Conservation (phyloP, 192 early-diverging fungal genomes). For the Umbelopsis sp. region DNA sequence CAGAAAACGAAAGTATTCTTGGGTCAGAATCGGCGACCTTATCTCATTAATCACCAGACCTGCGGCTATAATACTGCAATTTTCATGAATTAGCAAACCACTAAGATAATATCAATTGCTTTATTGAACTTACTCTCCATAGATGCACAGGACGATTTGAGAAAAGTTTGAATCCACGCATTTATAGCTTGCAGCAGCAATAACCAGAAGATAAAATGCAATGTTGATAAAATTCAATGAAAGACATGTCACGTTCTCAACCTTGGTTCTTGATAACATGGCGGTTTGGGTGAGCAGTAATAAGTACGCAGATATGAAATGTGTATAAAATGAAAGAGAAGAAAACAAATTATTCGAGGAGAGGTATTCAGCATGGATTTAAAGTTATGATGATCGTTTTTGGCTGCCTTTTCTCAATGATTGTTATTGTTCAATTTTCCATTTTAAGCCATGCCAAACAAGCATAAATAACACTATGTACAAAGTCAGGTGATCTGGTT, state of each 20-base stretch:
- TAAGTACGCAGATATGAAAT: too few relatives aligned
- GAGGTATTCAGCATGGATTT: too few relatives aligned
- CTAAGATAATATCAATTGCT: not conserved
- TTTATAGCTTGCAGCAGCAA: slow-evolving; percentile 28
- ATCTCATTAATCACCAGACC: slow-evolving; percentile 55
- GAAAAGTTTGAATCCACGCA: slow-evolving; percentile 30
- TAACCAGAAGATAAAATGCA: slow-evolving; percentile 26
- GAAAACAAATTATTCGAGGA: too few relatives aligned
- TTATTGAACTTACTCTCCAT: slow-evolving; percentile 28
- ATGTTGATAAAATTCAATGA: slow-evolving; percentile 32
- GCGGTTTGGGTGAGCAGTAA: too few relatives aligned
- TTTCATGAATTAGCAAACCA: not conserved
- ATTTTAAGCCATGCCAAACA: not conserved
- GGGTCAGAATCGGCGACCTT: slow-evolving; percentile 43
- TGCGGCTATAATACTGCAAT: slow-evolving; percentile 25
- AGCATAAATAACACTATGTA: not conserved
- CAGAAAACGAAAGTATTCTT: slow-evolving; percentile 53
- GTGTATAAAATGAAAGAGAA: too few relatives aligned
- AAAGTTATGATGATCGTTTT: not conserved
- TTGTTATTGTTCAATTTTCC: slow-evolving; percentile 18
- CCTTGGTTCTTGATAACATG: slow-evolving; percentile 33
- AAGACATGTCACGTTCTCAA: slow-evolving; percentile 29
- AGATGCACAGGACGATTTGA: slow-evolving; percentile 31
- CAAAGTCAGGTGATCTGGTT: not conserved
- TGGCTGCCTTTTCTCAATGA: slow-evolving; percentile 8